A percentile compares a stretch with the other conserved stretches of the same genome.
Conservation (phyloP, 352 stramenopile genomes). For the Pythium coloratum region DNA sequence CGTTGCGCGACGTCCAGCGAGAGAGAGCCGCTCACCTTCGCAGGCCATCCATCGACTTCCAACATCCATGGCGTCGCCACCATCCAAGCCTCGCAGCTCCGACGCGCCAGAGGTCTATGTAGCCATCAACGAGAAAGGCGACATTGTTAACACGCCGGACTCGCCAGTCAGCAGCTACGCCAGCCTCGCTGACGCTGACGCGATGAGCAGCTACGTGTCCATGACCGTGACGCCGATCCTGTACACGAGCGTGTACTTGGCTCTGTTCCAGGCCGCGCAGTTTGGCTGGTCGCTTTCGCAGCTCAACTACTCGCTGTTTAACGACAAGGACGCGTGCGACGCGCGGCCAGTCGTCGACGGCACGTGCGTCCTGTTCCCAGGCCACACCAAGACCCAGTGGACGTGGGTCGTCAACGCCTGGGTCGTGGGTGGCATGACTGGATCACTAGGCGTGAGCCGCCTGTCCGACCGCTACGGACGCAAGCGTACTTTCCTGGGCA, state of each 20-base stretch:
- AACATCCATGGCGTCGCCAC: not conserved
- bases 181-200: not conserved
- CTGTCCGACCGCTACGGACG: conserved; percentile 44
- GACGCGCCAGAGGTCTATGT: not conserved
- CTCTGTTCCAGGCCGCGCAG: conserved; percentile 47
- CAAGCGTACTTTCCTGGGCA: conserved; percentile 33
- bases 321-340: conserved; percentile 40
- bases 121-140: conserved; percentile 1
- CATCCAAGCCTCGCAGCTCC: not conserved
- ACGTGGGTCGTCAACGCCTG: conserved; percentile 52
- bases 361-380: conserved; percentile 65
- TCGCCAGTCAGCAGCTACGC: not conserved
- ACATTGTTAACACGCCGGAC: not conserved
- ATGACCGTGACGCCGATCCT: conserved; percentile 29
- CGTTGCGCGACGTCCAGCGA: not conserved
- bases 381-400: conserved; percentile 54
- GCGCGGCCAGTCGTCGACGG: conserved; percentile 36
- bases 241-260: conserved; percentile 41
- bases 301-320: conserved; percentile 50
- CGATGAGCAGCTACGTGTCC: conserved; percentile 13
- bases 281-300: conserved; percentile 59
- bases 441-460: conserved; percentile 32
- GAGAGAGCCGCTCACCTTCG: not conserved
- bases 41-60: not conserved
- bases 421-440: conserved; percentile 55